Evolutionary conservation across 2,329 filamentous ascomycete genomes (phyloP), one percentile per base, ranked within the genome.

Genomic region (Colletotrichum somersetense): DNA sequence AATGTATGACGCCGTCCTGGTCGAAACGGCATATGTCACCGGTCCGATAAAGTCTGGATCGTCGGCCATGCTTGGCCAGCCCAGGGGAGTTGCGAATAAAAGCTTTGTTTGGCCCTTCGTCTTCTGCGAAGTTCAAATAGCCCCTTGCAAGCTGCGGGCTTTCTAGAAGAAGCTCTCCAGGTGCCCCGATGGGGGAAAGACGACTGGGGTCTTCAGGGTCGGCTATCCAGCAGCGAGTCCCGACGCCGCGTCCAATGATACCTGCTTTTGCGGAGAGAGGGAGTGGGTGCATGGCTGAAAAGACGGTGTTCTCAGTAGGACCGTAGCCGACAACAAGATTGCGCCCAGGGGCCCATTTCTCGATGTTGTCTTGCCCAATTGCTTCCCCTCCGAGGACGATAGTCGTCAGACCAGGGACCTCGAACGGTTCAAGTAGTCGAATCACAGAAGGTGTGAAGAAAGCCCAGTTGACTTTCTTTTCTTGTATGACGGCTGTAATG

Each of bases 361-460:
- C 70, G 59, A 30, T 70, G 63, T 30, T 77, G 38, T 57, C 77
- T 67, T 62, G 74, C 52, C 52, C 74, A 63, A 48, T 71, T 10
- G 75, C 66, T 58, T 80, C 78, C 12, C 78, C 78, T 11, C 77
- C 77, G 1, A 80, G 62, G 10, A 75, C 69, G 14, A 86, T 72
- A 0, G 83, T 85, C 48, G 78, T 76, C 2, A 86, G 74, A 1
- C 78, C 81, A 0, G 84, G 81, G 0, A 85, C 77, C 0, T 75
- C 72, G 0, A 75, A 74, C 1, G 84, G 80, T 20, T 81, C 78
- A 7, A 86, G 77, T 44, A 81, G 83, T 6, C 85, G 77, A 1
- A 88, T 87, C 20, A 92, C 83, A 0, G 88, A 84, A 5, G 89
- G 88, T 1, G 90, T 91, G 73, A 90, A 84, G 74, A 88, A 85